Evolutionary conservation across 2,329 filamentous ascomycete species (phyloP).

Genomic region (Aspergillus neoniger): DNA sequence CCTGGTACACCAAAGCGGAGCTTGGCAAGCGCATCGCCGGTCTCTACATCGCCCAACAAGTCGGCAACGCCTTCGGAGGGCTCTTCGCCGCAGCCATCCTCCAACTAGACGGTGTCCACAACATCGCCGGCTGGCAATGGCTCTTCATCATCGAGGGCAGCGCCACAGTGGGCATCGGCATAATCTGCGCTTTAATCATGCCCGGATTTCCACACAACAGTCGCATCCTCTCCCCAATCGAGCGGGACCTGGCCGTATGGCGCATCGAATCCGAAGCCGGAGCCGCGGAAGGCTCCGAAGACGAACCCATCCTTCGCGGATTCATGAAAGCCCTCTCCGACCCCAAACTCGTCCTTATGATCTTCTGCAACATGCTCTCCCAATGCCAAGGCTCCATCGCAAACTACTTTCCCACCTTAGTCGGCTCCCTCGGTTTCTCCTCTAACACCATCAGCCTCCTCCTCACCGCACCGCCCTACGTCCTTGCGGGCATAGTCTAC

Average conservation of each 20-base stretch:
- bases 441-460: slow-evolving; percentile 44
- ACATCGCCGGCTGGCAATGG: slow-evolving; percentile 30
- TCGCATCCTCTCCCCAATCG: slow-evolving; percentile 29
- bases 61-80: slow-evolving; percentile 30
- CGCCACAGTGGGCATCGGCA: slow-evolving; percentile 30
- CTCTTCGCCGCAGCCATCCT: slow-evolving; percentile 31
- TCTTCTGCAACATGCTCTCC: slow-evolving; percentile 44
- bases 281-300: slow-evolving; percentile 41
- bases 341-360: slow-evolving; percentile 41
- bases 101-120: slow-evolving; percentile 24
- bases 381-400: slow-evolving; percentile 40
- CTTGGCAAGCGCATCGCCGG: slow-evolving; percentile 34
- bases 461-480: slow-evolving; percentile 51
- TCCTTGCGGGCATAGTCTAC: slow-evolving; percentile 43
- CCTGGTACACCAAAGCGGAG: slow-evolving; percentile 45
- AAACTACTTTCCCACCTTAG: slow-evolving; percentile 31
- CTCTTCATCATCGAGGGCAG: slow-evolving; percentile 34
- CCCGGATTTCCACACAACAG: slow-evolving; percentile 46
- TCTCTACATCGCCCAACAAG: slow-evolving; percentile 32
- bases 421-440: slow-evolving; percentile 25
- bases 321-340: slow-evolving; percentile 37
- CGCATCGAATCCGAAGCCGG: slow-evolving; percentile 39
- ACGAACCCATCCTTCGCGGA: slow-evolving; percentile 29
- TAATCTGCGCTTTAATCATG: slow-evolving; percentile 40
- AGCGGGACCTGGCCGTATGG: slow-evolving; percentile 28